Base-by-base conservation (phyloP, 148 eudicot species). In the Nyssa sinensis region DNA sequence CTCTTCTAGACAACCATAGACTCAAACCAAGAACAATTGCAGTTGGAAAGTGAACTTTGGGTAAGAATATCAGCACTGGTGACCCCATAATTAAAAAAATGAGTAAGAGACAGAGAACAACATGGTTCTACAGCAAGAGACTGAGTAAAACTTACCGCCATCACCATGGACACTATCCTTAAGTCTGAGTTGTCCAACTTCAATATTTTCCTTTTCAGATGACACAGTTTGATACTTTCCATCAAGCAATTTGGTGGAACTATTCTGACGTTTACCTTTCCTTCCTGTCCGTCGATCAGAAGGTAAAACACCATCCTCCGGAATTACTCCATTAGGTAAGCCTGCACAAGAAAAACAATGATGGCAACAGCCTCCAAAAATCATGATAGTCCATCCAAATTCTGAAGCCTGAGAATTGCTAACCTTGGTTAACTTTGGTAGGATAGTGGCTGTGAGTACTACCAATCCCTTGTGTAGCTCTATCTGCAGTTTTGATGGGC, bases 261-360 rank as follows among this genome's bases (percentile, higher is more conserved):
- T 88, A 70, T 79, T 89, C 51, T 75, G 81, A 37, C 94, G 86
- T 79, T 82, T 89, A 71, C 91, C 81, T 86, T 79, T 93, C 79
- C 91, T 86, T 75, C 83, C 91, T 66, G 80, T 59, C 74, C 80
- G 86, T 17, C 75, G 86, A 14, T 85, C 94, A 23, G 76, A 74
- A 76, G 78, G 73, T 51, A 78, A 76, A 76, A 44, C 74, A 70
- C 75, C 88, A 81, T 79, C 81, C 71, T 81, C 81, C 34, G 76
- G 53, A 76, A 77, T 74, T 35, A 70, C 85, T 65, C 79, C 85
- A 70, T 82, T 75, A 33, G 79, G 53, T 63, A 81, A 79, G 59
- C 86, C 96, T 95, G 79, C 61, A 83, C 61, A 78, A 64, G 64
- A 65, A 68, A 30, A 37, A 27, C 17, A 53, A 47, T 29, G 28